Conservation (phyloP, 2,329 filamentous ascomycete species). For the Neodidymelliopsis sp. region DNA sequence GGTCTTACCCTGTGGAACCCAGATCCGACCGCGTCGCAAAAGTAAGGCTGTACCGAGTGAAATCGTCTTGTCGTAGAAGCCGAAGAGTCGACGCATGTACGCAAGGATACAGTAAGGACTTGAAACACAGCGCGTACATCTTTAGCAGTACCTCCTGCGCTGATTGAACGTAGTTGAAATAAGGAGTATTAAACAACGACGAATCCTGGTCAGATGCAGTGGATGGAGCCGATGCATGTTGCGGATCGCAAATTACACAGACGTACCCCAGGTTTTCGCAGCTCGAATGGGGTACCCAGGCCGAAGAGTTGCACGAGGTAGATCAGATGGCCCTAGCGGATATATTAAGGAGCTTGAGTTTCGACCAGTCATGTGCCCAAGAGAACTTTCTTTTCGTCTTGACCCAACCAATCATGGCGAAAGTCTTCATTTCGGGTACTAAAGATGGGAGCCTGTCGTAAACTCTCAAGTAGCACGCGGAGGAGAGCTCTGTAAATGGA, state of each 20-base stretch:
- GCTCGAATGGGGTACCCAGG: conserved; percentile 9
- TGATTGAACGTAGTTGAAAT: conserved; percentile 21
- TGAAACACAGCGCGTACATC: conserved; percentile 10
- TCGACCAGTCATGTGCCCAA: conserved; percentile 33
- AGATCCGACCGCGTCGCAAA: not conserved
- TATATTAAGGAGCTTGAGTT: conserved; percentile 30
- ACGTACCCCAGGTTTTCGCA: conserved; percentile 20
- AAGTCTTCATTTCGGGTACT: not conserved
- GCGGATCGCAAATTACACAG: conserved; percentile 26
- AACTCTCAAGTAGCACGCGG: not conserved
- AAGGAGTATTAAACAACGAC: conserved; percentile 21
- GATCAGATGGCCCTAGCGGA: conserved; percentile 30
- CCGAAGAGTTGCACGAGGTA: conserved; percentile 25
- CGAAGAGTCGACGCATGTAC: not conserved
- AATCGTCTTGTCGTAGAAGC: not conserved
- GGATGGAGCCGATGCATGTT: conserved; percentile 28
- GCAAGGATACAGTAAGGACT: conserved; percentile 7
- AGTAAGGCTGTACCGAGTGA: not conserved
- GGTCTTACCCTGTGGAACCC: not conserved
- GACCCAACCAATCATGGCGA: not conserved
- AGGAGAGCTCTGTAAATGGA: not conserved
- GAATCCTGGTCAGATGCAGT: conserved; percentile 19
- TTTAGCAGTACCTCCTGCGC: not conserved
- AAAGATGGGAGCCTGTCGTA: not conserved
- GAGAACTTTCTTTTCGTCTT: conserved; percentile 2